Base-by-base conservation (phyloP, 345 rosid genomes). In the Syzygium jambos region DNA sequence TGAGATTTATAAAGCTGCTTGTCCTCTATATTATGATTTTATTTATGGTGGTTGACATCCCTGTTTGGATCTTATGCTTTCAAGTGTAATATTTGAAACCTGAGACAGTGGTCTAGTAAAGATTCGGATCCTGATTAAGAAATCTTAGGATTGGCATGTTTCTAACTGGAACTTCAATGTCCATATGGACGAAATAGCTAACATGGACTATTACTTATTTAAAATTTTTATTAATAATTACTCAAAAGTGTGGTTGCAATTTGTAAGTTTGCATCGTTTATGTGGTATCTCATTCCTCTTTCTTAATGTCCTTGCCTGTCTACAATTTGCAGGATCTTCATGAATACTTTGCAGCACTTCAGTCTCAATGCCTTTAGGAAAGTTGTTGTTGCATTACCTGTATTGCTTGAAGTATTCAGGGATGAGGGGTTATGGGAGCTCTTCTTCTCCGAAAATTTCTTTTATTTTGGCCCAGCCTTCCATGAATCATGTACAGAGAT, bases 361-460 rank as follows among this genome's bases (percentile, higher is more conserved):
- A 91, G 90, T 85, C 94, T 95, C 84, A 89, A 90, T 83, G 91
- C 92, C 54, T 95, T 94, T 87, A 91, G 90, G 89, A 94, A 88
- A 90, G 87, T 93, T 90, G 93, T 95, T 91, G 93, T 89, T 90
- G 93, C 93, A 73, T 91, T 92, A 63, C 92, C 96, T 78, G 85
- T 22, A 59, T 89, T 90, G 43, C 90, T 95, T 84, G 95, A 93
- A 89, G 88, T 91, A 85, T 90, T 93, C 21, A 91, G 97, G 88
- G 94, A 92, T 87, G 96, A 93, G 86, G 93, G 96, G 34, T 84
- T 95, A 59, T 95, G 97, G 97, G 96, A 95, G 85, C 96, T 95
- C 88, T 87, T 95, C 68, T 95, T 95, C 91, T 95, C 97, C 30
- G 96, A 95, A 89, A 91, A 93, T 57, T 92, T 94, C 88, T 95